Base-by-base conservation (phyloP, 2,329 filamentous ascomycete genomes). In the Pseudogymnoascus sp. region DNA sequence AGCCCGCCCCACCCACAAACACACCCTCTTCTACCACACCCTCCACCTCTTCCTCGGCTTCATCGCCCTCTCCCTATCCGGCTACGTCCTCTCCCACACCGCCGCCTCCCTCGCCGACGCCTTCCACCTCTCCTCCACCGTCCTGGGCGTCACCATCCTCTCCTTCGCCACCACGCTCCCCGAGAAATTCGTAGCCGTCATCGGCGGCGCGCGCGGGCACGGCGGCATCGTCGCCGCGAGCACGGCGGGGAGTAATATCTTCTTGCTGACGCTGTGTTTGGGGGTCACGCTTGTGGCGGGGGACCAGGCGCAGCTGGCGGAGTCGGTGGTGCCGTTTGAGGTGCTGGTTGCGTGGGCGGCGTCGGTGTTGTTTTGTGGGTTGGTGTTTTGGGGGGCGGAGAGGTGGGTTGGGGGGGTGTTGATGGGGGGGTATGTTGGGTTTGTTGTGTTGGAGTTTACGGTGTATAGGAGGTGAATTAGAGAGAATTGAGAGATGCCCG, bases 161-260 rank as follows among this genome's bases (percentile, higher is more conserved):
- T 76, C 80, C 0, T 74, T 84, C 65, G 81, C 79, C 4, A 84
- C 81, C 0, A 83, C 81, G 0, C 71, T 84, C 1, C 81, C 82
- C 0, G 81, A 83, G 67, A 83, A 83, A 67, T 75, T 83, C 40
- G 68, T 83, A 56, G 77, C 81, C 1, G 72, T 82, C 3, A 65
- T 83, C 23, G 80, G 79, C 64, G 78, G 79, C 15, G 72, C 68
- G 10, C 75, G 77, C 13, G 80, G 79, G 4, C 77, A 82, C 17
- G 69, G 71, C 1, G 80, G 80, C 1, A 81, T 84, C 56, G 68
- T 84, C 7, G 78, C 80, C 5, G 82, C 81, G 0, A 82, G 79
- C 50, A 81, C 80, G 3, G 80, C 77, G 0, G 81, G 80, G 4
- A 82, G 80, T 65, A 83, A 83, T 64, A 80, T 83, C 35, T 84